Percentiles rank a stretch among this genome's conserved stretches.
Evolutionary conservation across 495 filamentous ascomycete genomes (phyloP).

Genomic region (Tuber magnatum): DNA sequence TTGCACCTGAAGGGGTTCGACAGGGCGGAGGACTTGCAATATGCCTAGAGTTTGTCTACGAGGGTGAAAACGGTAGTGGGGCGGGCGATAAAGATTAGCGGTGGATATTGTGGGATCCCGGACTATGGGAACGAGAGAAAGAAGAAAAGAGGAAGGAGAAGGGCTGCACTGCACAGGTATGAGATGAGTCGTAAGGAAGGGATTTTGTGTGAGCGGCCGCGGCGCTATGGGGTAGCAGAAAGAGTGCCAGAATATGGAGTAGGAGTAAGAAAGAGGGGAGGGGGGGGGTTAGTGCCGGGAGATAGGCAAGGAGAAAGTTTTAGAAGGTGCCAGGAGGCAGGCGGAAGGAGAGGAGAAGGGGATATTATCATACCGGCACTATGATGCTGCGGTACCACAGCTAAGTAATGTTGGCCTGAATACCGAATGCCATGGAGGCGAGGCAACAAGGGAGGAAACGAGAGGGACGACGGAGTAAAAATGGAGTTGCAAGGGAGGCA

Average conservation of each 20-base stretch:
- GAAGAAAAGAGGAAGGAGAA: slow-evolving; percentile 15
- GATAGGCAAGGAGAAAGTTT: not conserved
- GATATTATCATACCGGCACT: slow-evolving; percentile 15
- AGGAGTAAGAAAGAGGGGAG: not conserved
- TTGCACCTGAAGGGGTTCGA: not conserved
- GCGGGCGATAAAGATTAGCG: slow-evolving; percentile 19
- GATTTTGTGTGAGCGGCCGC: not conserved
- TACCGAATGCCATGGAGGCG: not conserved
- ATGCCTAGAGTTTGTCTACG: not conserved
- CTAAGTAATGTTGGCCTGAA: not conserved
- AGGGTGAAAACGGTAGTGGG: slow-evolving; percentile 1
- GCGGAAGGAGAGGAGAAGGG: slow-evolving; percentile 20
- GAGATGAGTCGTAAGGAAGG: not conserved
- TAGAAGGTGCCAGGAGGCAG: not conserved
- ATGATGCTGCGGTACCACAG: not conserved
- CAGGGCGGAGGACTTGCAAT: not conserved
- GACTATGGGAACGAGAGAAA: slow-evolving; percentile 21
- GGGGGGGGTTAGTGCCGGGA: not conserved
- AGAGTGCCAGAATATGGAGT: not conserved
- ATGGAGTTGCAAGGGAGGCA: slow-evolving; percentile 35
- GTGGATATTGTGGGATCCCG: slow-evolving; percentile 21
- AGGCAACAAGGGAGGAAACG: not conserved
- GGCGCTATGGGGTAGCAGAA: not conserved
- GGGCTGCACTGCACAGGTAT: slow-evolving; percentile 19
- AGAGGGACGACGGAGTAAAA: slow-evolving; percentile 34